A percentile compares a stretch with the other conserved stretches of the same genome.
phyloP scores from a whole-genome alignment of 805 yeast species.

The Candida hispaniensis region DNA sequence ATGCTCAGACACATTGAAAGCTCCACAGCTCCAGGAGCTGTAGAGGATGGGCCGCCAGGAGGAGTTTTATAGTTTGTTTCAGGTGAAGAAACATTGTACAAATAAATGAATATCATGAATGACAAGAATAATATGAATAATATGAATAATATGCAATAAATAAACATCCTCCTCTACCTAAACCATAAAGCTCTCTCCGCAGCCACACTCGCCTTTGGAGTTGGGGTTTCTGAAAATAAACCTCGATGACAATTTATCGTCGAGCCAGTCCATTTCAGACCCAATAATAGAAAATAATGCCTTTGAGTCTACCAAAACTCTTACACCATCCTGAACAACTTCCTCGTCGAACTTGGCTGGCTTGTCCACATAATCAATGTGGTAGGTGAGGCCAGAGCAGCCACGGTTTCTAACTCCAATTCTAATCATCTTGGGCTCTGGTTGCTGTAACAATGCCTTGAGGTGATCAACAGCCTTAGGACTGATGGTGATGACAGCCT shows the following conservation, averaged over 20 bases:
- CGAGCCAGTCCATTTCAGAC: constrained; percentile 97
- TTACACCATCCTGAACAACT: constrained; percentile 85
- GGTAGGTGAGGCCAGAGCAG: constrained; percentile 89
- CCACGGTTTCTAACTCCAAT: constrained; percentile 95
- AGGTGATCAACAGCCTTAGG: constrained; percentile 69
- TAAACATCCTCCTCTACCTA: constrained; percentile 27
- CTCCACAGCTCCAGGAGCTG: constrained; percentile 17
- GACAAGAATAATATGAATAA: no score
- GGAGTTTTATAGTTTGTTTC: constrained; percentile 20
- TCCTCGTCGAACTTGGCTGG: constrained; percentile 95
- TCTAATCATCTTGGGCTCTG: constrained; percentile 72
- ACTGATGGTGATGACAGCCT: constrained; percentile 76
- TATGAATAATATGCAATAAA: constrained; percentile 13
- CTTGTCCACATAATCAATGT: constrained; percentile 75
- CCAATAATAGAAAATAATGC: constrained; percentile 94
- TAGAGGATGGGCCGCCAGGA: constrained; percentile 22
- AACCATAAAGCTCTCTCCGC: constrained; percentile 98
- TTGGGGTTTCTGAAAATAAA: constrained; percentile 93
- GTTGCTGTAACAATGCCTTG: constrained; percentile 54
- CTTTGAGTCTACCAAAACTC: constrained; percentile 86
- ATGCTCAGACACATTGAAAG: constrained; percentile 69
- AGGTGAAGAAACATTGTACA: neutral
- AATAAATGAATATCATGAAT: no score
- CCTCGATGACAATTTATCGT: constrained; percentile 78
- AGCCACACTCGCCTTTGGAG: constrained; percentile 96